These are phyloP conservation scores for Dictyostelium purpureum DNA, from an alignment of 78 protist species.

Conservation along the genomic window DNA sequence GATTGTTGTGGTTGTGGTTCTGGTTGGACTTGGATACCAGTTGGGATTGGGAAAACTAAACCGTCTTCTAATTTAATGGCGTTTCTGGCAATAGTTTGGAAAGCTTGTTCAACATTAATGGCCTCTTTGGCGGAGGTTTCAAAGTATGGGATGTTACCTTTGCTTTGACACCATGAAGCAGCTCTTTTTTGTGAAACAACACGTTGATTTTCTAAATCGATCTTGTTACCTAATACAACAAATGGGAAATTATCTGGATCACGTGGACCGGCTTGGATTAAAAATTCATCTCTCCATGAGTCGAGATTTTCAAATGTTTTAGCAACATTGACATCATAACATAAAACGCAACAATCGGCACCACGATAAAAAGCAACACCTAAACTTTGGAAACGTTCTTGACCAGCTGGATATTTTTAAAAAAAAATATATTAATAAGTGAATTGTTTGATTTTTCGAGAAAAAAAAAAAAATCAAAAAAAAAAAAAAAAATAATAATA, in stretches of 20 bases:
- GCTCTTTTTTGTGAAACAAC: conserved; percentile 93
- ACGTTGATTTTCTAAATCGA: conserved; percentile 95
- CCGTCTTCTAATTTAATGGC: conserved; percentile 92
- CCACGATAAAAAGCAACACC: conserved; percentile 99
- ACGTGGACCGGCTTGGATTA: conserved; percentile 97
- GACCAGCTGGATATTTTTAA: conserved; percentile 89
- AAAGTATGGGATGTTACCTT: conserved; percentile 96
- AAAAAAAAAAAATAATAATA: no score
- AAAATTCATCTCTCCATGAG: conserved; percentile 99
- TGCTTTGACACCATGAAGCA: conserved; percentile 95
- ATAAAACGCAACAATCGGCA: conserved; percentile 98
- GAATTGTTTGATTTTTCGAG: no score
- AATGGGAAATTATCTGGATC: conserved; percentile 98
- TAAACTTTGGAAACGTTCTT: conserved; percentile 99
- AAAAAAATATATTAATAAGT: no score
- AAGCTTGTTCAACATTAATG: conserved; percentile 99
- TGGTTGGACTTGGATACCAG: conserved; percentile 59
- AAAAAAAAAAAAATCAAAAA: no score
- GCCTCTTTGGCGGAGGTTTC: conserved; percentile 99
- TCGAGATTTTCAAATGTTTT: conserved; percentile 97
- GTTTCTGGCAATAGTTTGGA: conserved; percentile 92
- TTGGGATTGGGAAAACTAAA: conserved; percentile 78
- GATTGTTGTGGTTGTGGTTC: conserved; percentile 61
- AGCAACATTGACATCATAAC: conserved; percentile 96
- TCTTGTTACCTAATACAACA: conserved; percentile 98